These are phyloP conservation scores for Massariosphaeria phaeospora DNA, from an alignment of 495 filamentous ascomycete genomes.

Conservation along the genomic window DNA sequence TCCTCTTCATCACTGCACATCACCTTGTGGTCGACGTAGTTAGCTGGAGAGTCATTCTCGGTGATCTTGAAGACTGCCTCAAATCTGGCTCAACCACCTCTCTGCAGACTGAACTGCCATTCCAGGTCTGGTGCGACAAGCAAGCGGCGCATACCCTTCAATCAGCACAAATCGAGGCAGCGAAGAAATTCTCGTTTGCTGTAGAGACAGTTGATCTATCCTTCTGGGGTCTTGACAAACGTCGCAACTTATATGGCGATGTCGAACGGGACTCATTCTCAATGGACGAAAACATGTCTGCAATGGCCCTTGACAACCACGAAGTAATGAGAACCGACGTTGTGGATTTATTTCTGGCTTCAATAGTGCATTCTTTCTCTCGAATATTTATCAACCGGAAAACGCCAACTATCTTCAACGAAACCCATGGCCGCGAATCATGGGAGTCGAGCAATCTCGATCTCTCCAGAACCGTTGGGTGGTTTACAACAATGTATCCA, in stretches of 20 bases:
- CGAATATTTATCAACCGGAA: conserved; percentile 23
- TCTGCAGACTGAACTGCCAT: conserved; percentile 17
- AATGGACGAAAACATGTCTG: conserved; percentile 12
- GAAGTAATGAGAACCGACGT: conserved; percentile 18
- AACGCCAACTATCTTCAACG: conserved; percentile 30
- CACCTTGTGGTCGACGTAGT: conserved; percentile 34
- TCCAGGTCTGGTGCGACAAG: conserved; percentile 26
- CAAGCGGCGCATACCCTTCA: conserved; percentile 20
- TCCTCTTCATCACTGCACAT: conserved; percentile 29
- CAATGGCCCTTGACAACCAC: conserved; percentile 17
- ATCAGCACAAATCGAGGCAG: background rate
- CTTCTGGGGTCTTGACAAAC: conserved; percentile 29
- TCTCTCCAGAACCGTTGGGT: conserved; percentile 31
- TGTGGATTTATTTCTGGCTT: conserved; percentile 28
- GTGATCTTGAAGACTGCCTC: conserved; percentile 31
- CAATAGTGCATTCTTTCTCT: conserved; percentile 29
- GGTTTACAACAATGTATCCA: conserved; percentile 34
- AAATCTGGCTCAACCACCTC: background rate
- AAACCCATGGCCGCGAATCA: conserved; percentile 30
- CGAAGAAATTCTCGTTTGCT: background rate
- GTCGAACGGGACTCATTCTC: conserved; percentile 24
- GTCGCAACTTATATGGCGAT: conserved; percentile 23
- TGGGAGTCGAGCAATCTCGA: conserved; percentile 27
- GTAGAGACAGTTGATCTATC: conserved; percentile 15
- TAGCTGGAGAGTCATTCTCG: conserved; percentile 30